Evolutionary conservation across 768 basidiomycete genomes (phyloP).

Genomic region (Daedaleopsis nitida): DNA sequence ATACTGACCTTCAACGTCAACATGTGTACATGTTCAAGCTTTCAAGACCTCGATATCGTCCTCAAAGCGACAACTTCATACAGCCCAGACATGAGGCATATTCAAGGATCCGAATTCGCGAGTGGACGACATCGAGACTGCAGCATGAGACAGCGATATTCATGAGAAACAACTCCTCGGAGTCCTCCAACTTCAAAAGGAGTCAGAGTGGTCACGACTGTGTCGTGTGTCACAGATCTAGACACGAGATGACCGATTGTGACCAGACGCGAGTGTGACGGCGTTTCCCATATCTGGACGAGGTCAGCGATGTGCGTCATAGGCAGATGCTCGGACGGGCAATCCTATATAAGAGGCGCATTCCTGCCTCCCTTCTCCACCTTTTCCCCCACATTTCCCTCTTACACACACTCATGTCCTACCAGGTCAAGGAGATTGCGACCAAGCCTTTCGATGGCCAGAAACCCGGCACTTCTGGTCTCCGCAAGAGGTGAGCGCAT

Average conservation of each 20-base stretch:
- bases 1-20: no score
- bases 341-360: slow-evolving; percentile 15
- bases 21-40: no score
- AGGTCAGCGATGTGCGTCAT: slow-evolving; percentile 19
- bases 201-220: no score
- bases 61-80: no score
- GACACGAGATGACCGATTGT: slow-evolving; percentile 1
- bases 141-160: no score
- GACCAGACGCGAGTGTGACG: slow-evolving; percentile 23
- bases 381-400: slow-evolving; percentile 6
- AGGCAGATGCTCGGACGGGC: background rate
- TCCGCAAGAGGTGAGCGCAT: slow-evolving; percentile 80
- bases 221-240: background rate
- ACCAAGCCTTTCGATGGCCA: slow-evolving; percentile 92
- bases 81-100: no score
- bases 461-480: slow-evolving; percentile 97
- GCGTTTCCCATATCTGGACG: slow-evolving; percentile 9
- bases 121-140: no score
- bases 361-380: slow-evolving; percentile 1
- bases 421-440: slow-evolving; percentile 61
- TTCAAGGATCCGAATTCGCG: no score
- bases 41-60: no score
- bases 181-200: no score
- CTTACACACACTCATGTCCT: slow-evolving; percentile 37
- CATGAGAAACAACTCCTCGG: no score